Conservation (phyloP, 2,329 filamentous ascomycete species). For the Fusarium sp. region DNA sequence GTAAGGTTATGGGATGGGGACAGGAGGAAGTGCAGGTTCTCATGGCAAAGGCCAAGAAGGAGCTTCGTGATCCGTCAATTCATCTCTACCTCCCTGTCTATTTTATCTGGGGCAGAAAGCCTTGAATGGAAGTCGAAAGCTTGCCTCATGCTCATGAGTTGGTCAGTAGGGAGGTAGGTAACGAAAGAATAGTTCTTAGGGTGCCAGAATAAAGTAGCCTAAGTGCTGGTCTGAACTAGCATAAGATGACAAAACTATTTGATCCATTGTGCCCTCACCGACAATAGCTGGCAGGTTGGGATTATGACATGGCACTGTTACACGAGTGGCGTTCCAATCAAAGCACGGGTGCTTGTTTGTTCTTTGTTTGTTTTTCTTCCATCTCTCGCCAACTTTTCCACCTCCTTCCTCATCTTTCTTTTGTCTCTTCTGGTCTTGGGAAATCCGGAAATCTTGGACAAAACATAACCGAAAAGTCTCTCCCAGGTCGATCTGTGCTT, state of each 20-base stretch:
- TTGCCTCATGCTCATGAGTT: neutral
- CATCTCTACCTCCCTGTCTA: conserved; percentile 33
- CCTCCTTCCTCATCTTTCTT: neutral
- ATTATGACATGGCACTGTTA: neutral
- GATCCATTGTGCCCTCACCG: neutral
- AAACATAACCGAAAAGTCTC: neutral
- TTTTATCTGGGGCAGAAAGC: conserved; percentile 27
- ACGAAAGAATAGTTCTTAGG: neutral
- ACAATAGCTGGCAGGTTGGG: neutral
- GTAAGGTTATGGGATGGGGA: conserved; percentile 31
- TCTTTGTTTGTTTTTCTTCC: neutral
- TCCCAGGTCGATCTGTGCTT: neutral
- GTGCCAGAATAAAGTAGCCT: neutral
- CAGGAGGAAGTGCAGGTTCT: conserved; percentile 33
- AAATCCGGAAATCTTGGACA: neutral
- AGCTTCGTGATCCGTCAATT: conserved; percentile 35
- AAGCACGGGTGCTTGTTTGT: neutral
- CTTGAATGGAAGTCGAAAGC: neutral
- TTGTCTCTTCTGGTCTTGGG: neutral
- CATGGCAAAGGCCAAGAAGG: conserved; percentile 36
- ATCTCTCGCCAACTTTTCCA: neutral
- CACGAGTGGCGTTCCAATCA: neutral
- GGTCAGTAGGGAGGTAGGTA: neutral
- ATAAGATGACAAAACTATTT: neutral
- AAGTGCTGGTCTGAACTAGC: neutral